Evolutionary conservation across 2,329 filamentous ascomycete genomes (phyloP).

Genomic region (Pyrenophora tritici-repentis): DNA sequence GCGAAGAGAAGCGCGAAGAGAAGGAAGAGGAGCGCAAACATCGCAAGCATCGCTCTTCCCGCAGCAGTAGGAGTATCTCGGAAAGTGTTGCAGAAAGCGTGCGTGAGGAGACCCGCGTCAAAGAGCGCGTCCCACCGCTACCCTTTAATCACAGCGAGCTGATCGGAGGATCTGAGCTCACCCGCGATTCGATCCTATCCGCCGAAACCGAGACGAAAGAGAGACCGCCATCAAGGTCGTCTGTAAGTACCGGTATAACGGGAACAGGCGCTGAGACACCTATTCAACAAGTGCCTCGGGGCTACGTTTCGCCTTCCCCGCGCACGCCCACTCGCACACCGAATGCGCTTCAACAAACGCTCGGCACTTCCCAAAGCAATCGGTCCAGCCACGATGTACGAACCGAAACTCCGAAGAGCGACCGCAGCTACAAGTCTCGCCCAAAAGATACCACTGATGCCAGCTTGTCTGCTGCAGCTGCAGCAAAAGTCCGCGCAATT

Average conservation of each 20-base stretch:
- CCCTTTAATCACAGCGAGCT: slow-evolving; percentile 81
- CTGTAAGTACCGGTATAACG: slow-evolving; percentile 57
- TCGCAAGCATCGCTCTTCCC: slow-evolving; percentile 54
- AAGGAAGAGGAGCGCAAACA: slow-evolving; percentile 50
- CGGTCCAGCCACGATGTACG: slow-evolving; percentile 58
- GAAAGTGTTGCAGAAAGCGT: slow-evolving; percentile 59
- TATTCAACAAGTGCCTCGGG: slow-evolving; percentile 67
- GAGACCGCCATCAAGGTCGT: slow-evolving; percentile 63
- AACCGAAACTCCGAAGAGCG: slow-evolving; percentile 50
- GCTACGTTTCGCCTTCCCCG: slow-evolving; percentile 64
- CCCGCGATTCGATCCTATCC: slow-evolving; percentile 83
- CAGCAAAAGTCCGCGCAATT: slow-evolving; percentile 47
- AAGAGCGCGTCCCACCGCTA: slow-evolving; percentile 73
- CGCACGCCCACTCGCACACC: slow-evolving; percentile 67
- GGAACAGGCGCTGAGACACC: slow-evolving; percentile 54
- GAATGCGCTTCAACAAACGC: slow-evolving; percentile 58
- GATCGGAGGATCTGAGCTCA: slow-evolving; percentile 78
- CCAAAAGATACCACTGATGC: slow-evolving; percentile 28
- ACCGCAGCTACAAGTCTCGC: slow-evolving; percentile 52
- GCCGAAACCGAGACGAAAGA: slow-evolving; percentile 68
- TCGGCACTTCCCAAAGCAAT: slow-evolving; percentile 71
- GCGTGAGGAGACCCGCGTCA: slow-evolving; percentile 57
- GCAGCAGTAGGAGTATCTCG: slow-evolving; percentile 57
- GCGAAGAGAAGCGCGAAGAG: slow-evolving; percentile 57
- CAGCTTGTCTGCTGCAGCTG: slow-evolving; percentile 39